phyloP scores from a whole-genome alignment of 225 moss, liverwort and hornwort species.

The Marchantia paleacea region DNA sequence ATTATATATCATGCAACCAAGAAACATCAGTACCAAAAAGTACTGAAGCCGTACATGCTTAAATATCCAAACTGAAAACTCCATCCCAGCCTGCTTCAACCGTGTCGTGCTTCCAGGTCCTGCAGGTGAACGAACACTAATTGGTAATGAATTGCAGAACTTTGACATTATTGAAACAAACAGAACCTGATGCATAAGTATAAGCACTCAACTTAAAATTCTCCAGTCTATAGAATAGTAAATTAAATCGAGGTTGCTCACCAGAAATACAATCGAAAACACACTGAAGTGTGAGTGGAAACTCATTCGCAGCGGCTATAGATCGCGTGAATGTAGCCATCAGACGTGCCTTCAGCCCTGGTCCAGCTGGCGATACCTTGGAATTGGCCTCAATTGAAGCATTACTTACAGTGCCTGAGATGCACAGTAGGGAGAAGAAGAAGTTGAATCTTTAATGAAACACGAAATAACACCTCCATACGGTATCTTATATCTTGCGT shows the following conservation, averaged over 20 bases:
- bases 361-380: slow-evolving; percentile 72
- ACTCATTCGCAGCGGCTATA: slow-evolving; percentile 90
- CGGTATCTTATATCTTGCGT: too few relatives aligned
- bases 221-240: neutral
- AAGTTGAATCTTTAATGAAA: too few relatives aligned
- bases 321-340: slow-evolving; percentile 95
- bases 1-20: neutral
- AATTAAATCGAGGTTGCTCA: slow-evolving; percentile 9
- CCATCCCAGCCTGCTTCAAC: slow-evolving; percentile 95
- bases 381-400: slow-evolving; percentile 40
- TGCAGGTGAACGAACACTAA: neutral
- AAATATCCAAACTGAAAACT: slow-evolving; percentile 99
- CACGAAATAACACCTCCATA: too few relatives aligned
- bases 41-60: slow-evolving; percentile 58
- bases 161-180: neutral
- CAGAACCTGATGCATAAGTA: neutral
- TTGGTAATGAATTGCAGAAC: neutral
- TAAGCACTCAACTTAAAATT: neutral
- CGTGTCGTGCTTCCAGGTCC: slow-evolving; percentile 72
- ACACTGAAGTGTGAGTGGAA: slow-evolving; percentile 92
- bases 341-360: slow-evolving; percentile 75
- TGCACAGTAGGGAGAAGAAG: slow-evolving; percentile 2
- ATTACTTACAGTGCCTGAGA: slow-evolving; percentile 54
- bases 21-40: neutral
- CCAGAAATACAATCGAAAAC: slow-evolving; percentile 98